Evolutionary conservation across 495 filamentous ascomycete genomes (phyloP).

Genomic region (Aspergillus biplanus): DNA sequence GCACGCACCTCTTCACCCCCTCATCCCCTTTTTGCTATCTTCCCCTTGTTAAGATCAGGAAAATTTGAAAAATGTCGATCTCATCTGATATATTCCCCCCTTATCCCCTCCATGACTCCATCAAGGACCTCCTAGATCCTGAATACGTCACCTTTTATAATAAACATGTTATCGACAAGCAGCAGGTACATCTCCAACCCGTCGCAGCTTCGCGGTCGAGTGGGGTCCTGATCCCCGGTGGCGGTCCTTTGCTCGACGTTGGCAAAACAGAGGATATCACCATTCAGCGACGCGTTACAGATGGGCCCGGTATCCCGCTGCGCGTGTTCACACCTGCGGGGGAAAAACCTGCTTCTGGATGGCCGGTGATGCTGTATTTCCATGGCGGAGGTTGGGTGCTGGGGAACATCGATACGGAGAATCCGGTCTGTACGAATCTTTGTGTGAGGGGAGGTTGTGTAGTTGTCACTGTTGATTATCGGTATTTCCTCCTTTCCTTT

Average conservation of each 20-base stretch:
- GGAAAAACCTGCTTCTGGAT: slow-evolving; percentile 47
- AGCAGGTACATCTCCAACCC: slow-evolving; percentile 56
- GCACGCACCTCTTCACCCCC: neutral
- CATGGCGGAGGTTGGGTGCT: slow-evolving; percentile 65
- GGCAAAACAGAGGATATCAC: slow-evolving; percentile 52
- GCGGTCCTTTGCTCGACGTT: slow-evolving; percentile 53
- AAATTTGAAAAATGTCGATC: slow-evolving; percentile 31
- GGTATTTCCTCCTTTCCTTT: slow-evolving; percentile 32
- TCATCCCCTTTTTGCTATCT: neutral
- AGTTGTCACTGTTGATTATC: slow-evolving; percentile 59
- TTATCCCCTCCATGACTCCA: slow-evolving; percentile 58
- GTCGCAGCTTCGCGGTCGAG: slow-evolving; percentile 55
- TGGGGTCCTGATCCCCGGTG: slow-evolving; percentile 58
- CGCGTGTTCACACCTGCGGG: slow-evolving; percentile 54
- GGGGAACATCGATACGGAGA: slow-evolving; percentile 62
- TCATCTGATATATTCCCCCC: slow-evolving; percentile 46
- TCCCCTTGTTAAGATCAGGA: neutral
- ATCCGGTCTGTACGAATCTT: slow-evolving; percentile 59
- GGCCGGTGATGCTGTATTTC: slow-evolving; percentile 60
- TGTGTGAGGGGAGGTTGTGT: slow-evolving; percentile 54
- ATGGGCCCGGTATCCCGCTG: slow-evolving; percentile 50
- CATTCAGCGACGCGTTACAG: slow-evolving; percentile 49
- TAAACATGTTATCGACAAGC: slow-evolving; percentile 51
- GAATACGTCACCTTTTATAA: slow-evolving; percentile 61
- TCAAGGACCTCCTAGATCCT: slow-evolving; percentile 50